phyloP scores from a whole-genome alignment of 75 land plant species.

The Chamaecyparis obtusa region DNA sequence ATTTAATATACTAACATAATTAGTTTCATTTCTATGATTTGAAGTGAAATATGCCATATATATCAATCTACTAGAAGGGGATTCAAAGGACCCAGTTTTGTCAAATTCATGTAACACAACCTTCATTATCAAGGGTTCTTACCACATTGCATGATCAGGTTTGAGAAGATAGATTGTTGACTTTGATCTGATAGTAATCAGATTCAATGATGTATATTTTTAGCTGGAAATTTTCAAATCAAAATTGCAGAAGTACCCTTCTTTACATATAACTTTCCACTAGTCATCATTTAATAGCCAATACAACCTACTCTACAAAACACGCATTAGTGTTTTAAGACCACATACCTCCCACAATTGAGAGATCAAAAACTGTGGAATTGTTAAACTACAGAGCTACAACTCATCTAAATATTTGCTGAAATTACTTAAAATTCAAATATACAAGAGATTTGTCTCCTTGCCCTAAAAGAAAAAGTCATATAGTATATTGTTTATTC shows the following conservation, averaged over 20 bases:
- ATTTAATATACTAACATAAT: neutral
- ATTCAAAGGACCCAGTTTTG: too few species aligned
- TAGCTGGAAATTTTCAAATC: neutral
- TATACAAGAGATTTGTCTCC: neutral
- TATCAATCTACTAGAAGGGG: too few species aligned
- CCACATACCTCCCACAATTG: neutral
- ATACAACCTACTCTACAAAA: neutral
- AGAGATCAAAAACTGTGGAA: neutral
- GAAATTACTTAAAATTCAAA: neutral
- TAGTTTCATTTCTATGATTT: too few species aligned
- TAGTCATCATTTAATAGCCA: neutral
- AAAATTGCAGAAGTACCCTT: neutral
- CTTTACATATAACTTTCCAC: neutral
- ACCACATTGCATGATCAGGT: neutral
- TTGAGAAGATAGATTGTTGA: neutral
- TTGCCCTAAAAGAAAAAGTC: neutral
- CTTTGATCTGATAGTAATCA: neutral
- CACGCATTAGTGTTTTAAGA: neutral
- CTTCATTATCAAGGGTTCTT: neutral
- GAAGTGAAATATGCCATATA: too few species aligned
- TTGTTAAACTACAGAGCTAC: neutral
- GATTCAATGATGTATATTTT: too few species aligned
- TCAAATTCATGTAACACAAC: neutral
- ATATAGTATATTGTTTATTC: neutral
- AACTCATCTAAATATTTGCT: neutral